phyloP scores from a whole-genome alignment of 179 eudicot species.

The Actinidia arguta region DNA sequence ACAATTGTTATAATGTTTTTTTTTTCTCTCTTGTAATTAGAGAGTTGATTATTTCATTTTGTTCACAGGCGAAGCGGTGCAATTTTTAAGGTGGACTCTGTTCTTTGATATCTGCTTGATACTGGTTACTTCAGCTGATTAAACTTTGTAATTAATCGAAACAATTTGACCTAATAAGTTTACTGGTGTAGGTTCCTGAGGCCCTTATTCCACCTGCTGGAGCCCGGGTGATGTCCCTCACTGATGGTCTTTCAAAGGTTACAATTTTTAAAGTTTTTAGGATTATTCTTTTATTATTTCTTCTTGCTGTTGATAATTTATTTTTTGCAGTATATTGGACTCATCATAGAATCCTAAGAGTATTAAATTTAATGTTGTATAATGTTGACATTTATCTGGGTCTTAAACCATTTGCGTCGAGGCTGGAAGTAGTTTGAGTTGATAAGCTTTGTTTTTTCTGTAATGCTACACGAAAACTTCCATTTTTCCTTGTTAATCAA shows the following conservation, averaged over 20 bases:
- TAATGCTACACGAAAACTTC: neutral
- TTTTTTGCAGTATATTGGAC: neutral
- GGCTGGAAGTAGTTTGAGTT: conserved; percentile 7
- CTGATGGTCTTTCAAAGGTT: conserved; percentile 97
- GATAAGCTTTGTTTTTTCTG: neutral
- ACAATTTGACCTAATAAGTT: conserved; percentile 19
- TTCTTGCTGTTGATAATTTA: neutral
- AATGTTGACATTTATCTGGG: neutral
- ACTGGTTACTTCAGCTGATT: conserved; percentile 10
- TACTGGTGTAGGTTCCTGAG: conserved; percentile 79
- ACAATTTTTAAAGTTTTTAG: conserved; percentile 9
- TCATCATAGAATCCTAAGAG: neutral
- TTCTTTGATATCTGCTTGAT: conserved; percentile 14
- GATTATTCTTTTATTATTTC: neutral
- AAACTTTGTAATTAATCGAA: neutral
- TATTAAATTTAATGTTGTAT: neutral
- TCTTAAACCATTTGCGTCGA: neutral
- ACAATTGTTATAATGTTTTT: too few relatives aligned
- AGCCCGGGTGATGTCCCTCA: conserved; percentile 99
- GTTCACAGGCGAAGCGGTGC: conserved; percentile 85
- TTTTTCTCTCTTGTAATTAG: too few relatives aligned
- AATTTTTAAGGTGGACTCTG: conserved; percentile 74
- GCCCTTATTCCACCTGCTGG: conserved; percentile 97
- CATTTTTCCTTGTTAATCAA: neutral
- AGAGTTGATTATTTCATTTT: conserved; percentile 26